phyloP scores from a whole-genome alignment of 768 basidiomycete genomes.

The Mrakia blollopis region DNA sequence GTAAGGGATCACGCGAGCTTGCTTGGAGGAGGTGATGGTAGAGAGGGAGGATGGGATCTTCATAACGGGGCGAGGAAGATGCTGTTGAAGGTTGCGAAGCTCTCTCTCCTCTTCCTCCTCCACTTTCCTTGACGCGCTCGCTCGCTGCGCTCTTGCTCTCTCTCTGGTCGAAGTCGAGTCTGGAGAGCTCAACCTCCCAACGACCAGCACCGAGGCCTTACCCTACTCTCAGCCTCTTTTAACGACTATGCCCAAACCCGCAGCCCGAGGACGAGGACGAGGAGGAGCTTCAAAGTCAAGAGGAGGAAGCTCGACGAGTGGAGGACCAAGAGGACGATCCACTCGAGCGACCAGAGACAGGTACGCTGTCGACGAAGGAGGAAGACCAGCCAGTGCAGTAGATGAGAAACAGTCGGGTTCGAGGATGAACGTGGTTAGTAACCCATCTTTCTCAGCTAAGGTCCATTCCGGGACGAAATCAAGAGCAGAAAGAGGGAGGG shows the following conservation, averaged over 20 bases:
- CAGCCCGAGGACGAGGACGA: slow-evolving; percentile 10
- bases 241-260: slow-evolving; percentile 24
- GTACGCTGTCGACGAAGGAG: slow-evolving; percentile 15
- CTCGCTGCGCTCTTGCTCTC: no score
- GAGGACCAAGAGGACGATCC: slow-evolving; percentile 9
- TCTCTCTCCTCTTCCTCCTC: no score
- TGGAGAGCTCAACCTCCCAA: no score
- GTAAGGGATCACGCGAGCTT: no score
- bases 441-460: no score
- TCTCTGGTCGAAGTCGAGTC: no score
- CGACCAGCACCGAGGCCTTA: background rate
- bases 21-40: no score
- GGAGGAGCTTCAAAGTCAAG: slow-evolving; percentile 16
- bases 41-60: no score
- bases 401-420: slow-evolving; percentile 11
- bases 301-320: slow-evolving; percentile 18
- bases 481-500: background rate
- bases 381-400: slow-evolving; percentile 11
- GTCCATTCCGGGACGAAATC: no score
- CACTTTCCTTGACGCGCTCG: no score
- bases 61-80: no score
- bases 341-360: slow-evolving; percentile 12
- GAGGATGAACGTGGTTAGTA: slow-evolving; percentile 5
- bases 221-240: background rate
- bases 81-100: no score